Evolutionary conservation across 495 filamentous ascomycete species (phyloP).

Genomic region (Evernia prunastri): DNA sequence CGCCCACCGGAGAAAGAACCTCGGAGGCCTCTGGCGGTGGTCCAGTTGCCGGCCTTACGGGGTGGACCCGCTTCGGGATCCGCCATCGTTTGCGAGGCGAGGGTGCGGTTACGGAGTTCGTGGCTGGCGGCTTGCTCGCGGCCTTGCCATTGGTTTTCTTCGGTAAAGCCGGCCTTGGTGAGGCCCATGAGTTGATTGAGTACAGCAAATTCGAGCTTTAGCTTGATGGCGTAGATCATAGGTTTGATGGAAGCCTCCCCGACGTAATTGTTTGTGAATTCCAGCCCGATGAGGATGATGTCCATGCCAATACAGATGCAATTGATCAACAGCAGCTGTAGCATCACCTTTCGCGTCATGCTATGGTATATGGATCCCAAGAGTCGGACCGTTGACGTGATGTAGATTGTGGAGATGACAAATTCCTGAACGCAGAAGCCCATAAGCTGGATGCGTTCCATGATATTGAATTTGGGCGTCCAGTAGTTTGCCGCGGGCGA

Average conservation of each 20-base stretch:
- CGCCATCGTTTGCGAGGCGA: constrained; percentile 9
- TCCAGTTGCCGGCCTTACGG: constrained; percentile 12
- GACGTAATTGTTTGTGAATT: constrained; percentile 51
- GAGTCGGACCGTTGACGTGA: constrained; percentile 48
- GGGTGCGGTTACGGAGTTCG: constrained; percentile 18
- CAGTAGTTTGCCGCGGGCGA: constrained; percentile 33
- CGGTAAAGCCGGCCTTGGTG: constrained; percentile 34
- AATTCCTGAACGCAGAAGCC: constrained; percentile 57
- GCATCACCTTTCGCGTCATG: constrained; percentile 47
- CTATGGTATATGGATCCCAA: constrained; percentile 40
- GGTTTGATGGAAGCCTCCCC: constrained; percentile 56
- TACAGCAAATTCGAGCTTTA: constrained; percentile 61
- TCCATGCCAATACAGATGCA: constrained; percentile 51
- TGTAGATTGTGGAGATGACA: constrained; percentile 54
- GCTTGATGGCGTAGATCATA: constrained; percentile 57
- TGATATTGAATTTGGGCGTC: constrained; percentile 44
- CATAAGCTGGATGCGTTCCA: constrained; percentile 61
- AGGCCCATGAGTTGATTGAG: constrained; percentile 41
- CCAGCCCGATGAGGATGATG: constrained; percentile 48
- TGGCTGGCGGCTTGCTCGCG: constrained; percentile 3
- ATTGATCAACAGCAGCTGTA: constrained; percentile 54
- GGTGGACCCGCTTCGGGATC: constrained; percentile 8
- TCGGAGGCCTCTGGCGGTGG: constrained; percentile 9
- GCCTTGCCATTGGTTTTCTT: constrained; percentile 29
- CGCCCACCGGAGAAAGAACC: constrained; percentile 17